phyloP scores from a whole-genome alignment of 2,329 filamentous ascomycete species.

The Penicillium oxalicum region DNA sequence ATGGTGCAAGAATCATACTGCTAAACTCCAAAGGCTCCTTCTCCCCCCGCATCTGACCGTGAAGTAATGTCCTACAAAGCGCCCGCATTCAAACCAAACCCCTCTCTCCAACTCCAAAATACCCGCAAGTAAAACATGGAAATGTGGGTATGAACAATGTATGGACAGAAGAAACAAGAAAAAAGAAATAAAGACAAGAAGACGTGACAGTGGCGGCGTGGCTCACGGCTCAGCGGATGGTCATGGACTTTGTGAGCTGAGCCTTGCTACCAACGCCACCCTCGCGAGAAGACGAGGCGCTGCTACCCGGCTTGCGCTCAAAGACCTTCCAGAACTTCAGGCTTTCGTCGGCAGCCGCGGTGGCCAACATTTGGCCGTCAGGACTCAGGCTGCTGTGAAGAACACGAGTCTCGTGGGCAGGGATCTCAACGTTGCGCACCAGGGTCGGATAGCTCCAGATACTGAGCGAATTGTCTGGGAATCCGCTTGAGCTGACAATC shows the following conservation, averaged over 20 bases:
- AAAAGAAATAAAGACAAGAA: not conserved
- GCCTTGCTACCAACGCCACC: slow-evolving; percentile 70
- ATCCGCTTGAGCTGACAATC: slow-evolving; percentile 94
- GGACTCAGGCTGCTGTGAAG: slow-evolving; percentile 95
- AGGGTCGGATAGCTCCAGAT: slow-evolving; percentile 99
- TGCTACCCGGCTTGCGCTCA: slow-evolving; percentile 86
- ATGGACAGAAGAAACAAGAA: slow-evolving; percentile 3
- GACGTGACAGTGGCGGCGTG: no score
- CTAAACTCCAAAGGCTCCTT: no score
- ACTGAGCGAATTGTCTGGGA: slow-evolving; percentile 98
- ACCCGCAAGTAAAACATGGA: slow-evolving; percentile 15
- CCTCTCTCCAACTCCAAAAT: slow-evolving; percentile 7
- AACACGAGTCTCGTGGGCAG: slow-evolving; percentile 92
- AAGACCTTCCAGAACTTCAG: slow-evolving; percentile 99
- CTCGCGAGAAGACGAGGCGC: slow-evolving; percentile 56
- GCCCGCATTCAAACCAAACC: not conserved
- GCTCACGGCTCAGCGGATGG: slow-evolving; percentile 60
- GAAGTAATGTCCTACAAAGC: no score
- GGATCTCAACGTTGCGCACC: slow-evolving; percentile 96
- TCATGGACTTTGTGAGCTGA: slow-evolving; percentile 90
- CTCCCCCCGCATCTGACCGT: no score
- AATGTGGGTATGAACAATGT: slow-evolving; percentile 18
- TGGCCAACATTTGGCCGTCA: slow-evolving; percentile 96
- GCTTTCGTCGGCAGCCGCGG: slow-evolving; percentile 90
- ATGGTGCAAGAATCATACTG: no score